Evolutionary conservation across 768 basidiomycete genomes (phyloP), one percentile per base, ranked within the genome.

Genomic region (Russula compacta): DNA sequence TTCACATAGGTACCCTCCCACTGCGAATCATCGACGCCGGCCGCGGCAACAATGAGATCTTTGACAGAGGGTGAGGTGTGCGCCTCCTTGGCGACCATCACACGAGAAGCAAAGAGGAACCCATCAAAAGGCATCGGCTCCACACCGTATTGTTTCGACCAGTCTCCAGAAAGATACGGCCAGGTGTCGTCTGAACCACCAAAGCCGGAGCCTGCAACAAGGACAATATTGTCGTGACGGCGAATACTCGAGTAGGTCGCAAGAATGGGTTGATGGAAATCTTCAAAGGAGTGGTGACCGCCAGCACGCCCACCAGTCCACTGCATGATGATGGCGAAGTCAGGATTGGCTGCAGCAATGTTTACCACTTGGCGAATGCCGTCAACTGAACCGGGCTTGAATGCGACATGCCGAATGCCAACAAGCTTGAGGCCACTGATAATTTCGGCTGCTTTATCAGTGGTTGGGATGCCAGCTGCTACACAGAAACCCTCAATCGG

Each of bases 301-400:
- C 97, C 97, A 19, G 95, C 97, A 67, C 97, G 92, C 39, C 97
- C 97, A 68, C 97, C 97, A 53, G 97, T 99, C 97, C 97, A 98
- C 71, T 98, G 97, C 64, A 98, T 78, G 74, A 99, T 95, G 74
- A 99, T 85, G 9, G 97, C 95, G 81, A 92, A 98, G 75, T 92
- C 86, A 36, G 95, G 88, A 73, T 98, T 94, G 56, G 92, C 81
- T 40, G 88, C 82, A 33, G 95, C 97, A 66, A 98, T 98, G 77
- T 86, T 95, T 73, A 98, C 79, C 63, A 98, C 97, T 74, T 98
- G 95, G 46, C 93, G 87, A 67, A 99, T 95, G 56, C 97, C 97
- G 64, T 98, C 95, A 57, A 98, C 87, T 12, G 94, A 97, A 63
- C 97, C 95, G 24, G 97, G 97, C 78, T 99, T 99, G 84, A 98